phyloP scores from a whole-genome alignment of 2,329 filamentous ascomycete genomes.

The Paecilomyces fulvus region DNA sequence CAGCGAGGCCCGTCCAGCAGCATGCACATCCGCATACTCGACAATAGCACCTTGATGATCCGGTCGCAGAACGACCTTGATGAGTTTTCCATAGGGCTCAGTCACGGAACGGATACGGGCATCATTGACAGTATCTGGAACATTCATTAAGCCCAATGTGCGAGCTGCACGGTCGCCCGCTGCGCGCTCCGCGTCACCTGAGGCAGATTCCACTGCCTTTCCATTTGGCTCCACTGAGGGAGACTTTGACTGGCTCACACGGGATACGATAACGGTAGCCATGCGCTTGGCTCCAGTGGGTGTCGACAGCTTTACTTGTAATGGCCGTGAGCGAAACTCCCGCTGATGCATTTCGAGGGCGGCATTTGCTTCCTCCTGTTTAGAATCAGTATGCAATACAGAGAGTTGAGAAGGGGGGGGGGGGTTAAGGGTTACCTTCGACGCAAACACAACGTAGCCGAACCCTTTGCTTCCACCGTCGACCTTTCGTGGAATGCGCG shows the following conservation, averaged over 20 bases:
- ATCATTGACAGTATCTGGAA: slow-evolving; percentile 90
- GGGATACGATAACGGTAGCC: slow-evolving; percentile 37
- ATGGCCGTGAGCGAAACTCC: slow-evolving; percentile 57
- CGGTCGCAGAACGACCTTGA: slow-evolving; percentile 70
- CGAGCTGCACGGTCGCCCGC: slow-evolving; percentile 48
- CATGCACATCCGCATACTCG: slow-evolving; percentile 63
- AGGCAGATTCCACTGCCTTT: slow-evolving; percentile 11
- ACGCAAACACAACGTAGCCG: slow-evolving; percentile 70
- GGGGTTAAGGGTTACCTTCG: slow-evolving; percentile 38
- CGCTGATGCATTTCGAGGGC: slow-evolving; percentile 62
- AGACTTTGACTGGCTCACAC: slow-evolving; percentile 25
- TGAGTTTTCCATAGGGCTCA: slow-evolving; percentile 60
- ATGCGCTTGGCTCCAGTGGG: slow-evolving; percentile 36
- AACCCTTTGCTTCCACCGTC: slow-evolving; percentile 66
- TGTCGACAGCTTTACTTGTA: slow-evolving; percentile 54
- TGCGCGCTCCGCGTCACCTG: slow-evolving; percentile 35
- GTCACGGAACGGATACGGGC: slow-evolving; percentile 67
- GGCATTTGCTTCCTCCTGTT: slow-evolving; percentile 54
- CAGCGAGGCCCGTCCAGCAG: slow-evolving; percentile 54
- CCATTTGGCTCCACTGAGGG: slow-evolving; percentile 29
- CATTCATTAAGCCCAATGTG: slow-evolving; percentile 71
- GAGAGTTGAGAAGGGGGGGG: background rate
- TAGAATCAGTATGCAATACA: background rate
- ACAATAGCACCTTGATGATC: slow-evolving; percentile 78
- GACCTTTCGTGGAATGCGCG: slow-evolving; percentile 62